These are phyloP conservation scores for Stemphylium beticola DNA, from an alignment of 2,329 filamentous ascomycete genomes.

Conservation along the genomic window DNA sequence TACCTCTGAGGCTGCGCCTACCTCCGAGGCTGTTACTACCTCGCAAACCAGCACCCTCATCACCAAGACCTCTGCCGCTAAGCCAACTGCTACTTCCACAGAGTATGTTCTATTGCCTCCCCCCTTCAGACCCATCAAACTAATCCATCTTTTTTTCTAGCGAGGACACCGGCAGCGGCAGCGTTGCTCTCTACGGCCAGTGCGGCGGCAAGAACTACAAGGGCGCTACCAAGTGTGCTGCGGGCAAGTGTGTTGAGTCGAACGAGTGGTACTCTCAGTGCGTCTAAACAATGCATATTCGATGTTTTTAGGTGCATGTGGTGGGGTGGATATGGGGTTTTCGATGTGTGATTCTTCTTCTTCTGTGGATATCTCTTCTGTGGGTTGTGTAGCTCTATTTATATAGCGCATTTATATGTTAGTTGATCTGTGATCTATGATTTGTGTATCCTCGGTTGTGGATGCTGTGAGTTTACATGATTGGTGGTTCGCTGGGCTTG, in stretches of 20 bases:
- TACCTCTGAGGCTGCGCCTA: not conserved
- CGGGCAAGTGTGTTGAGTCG: conserved; percentile 44
- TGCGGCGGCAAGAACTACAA: conserved; percentile 51
- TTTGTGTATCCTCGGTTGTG: too few species aligned
- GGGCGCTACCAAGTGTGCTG: conserved; percentile 47
- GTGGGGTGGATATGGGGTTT: not conserved
- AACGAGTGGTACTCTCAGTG: conserved; percentile 55
- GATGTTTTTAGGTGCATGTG: too few species aligned
- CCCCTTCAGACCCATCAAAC: too few species aligned
- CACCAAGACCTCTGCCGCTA: conserved; percentile 1
- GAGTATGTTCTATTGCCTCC: not conserved
- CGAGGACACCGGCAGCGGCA: not conserved
- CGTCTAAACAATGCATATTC: conserved; percentile 2
- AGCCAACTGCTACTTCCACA: conserved; percentile 1
- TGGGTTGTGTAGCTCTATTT: not conserved
- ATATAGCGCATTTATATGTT: not conserved
- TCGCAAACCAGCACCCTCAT: not conserved
- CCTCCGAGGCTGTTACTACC: not conserved
- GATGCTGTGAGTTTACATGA: too few species aligned
- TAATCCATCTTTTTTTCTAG: not conserved
- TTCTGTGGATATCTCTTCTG: not conserved
- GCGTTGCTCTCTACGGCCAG: conserved; percentile 35
- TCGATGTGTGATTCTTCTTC: not conserved
- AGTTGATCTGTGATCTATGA: too few species aligned
- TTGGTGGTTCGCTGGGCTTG: too few species aligned